Conservation (phyloP, 805 yeast species). For the Candida yuanshanica region DNA sequence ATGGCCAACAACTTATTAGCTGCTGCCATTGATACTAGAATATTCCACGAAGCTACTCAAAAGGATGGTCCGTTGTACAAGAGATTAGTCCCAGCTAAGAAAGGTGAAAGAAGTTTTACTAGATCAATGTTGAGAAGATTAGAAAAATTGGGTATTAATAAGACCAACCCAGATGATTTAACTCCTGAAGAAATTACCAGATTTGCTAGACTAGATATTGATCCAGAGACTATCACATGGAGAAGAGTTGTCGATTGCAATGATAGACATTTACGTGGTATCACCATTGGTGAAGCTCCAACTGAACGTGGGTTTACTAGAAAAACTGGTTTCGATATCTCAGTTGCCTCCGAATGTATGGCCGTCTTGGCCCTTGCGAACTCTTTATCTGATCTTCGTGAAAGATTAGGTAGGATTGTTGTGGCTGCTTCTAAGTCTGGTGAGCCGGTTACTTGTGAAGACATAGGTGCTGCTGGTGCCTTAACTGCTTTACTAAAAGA, state of each 20-base stretch:
- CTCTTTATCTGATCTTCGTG: slow-evolving; percentile 76
- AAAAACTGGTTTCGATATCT: slow-evolving; percentile 74
- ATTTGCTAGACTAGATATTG: slow-evolving; percentile 83
- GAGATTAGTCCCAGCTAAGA: slow-evolving; percentile 81
- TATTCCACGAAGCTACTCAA: slow-evolving; percentile 90
- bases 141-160: slow-evolving; percentile 71
- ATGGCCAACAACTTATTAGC: slow-evolving; percentile 92
- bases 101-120: slow-evolving; percentile 75
- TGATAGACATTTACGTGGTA: slow-evolving; percentile 73
- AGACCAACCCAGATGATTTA: slow-evolving; percentile 75
- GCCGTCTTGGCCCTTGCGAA: slow-evolving; percentile 80
- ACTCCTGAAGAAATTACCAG: slow-evolving; percentile 65
- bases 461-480: slow-evolving; percentile 94
- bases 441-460: slow-evolving; percentile 88
- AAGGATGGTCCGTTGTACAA: slow-evolving; percentile 75
- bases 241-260: slow-evolving; percentile 83
- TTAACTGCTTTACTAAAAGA: slow-evolving; percentile 91
- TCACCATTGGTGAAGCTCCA: slow-evolving; percentile 76
- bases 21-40: slow-evolving; percentile 95
- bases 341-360: slow-evolving; percentile 85
- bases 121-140: slow-evolving; percentile 74
- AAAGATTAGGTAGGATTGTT: slow-evolving; percentile 83
- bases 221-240: slow-evolving; percentile 71
- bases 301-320: slow-evolving; percentile 73
- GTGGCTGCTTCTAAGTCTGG: slow-evolving; percentile 75